These are phyloP conservation scores for Dothidotthia symphoricarpi DNA, from an alignment of 2,329 filamentous ascomycete genomes.

Conservation along the genomic window DNA sequence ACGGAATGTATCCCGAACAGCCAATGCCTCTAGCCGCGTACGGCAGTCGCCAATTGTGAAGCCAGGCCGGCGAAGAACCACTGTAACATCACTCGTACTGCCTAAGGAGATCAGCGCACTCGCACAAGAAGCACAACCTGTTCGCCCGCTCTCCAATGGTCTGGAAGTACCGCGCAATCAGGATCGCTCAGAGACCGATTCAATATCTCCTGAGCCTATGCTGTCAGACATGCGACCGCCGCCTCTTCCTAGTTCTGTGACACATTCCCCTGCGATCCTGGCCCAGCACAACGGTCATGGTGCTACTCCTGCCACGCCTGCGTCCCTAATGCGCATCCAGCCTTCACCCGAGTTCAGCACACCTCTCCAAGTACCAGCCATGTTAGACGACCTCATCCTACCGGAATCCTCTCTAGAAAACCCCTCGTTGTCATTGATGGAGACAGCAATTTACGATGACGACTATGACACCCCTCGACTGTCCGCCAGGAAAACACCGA, in stretches of 20 bases:
- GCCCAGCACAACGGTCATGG: slow-evolving; percentile 43
- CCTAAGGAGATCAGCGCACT: slow-evolving; percentile 47
- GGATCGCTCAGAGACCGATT: slow-evolving; percentile 48
- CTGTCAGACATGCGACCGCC: slow-evolving; percentile 57
- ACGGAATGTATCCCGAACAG: slow-evolving; percentile 51
- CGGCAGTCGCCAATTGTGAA: slow-evolving; percentile 73
- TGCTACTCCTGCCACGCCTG: slow-evolving; percentile 65
- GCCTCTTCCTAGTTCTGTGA: slow-evolving; percentile 63
- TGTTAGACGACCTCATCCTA: slow-evolving; percentile 64
- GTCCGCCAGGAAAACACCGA: slow-evolving; percentile 67
- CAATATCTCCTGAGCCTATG: slow-evolving; percentile 51
- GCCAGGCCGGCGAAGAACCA: slow-evolving; percentile 52
- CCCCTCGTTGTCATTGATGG: slow-evolving; percentile 51
- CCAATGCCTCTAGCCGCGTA: slow-evolving; percentile 50
- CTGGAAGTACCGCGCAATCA: slow-evolving; percentile 28
- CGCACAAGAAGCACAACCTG: slow-evolving; percentile 38
- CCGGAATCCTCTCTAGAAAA: slow-evolving; percentile 63
- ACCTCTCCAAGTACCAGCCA: slow-evolving; percentile 24
- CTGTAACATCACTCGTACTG: slow-evolving; percentile 45
- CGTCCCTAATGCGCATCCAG: slow-evolving; percentile 71
- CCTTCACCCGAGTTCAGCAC: slow-evolving; percentile 36
- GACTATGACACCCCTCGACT: slow-evolving; percentile 58
- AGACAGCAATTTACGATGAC: slow-evolving; percentile 51
- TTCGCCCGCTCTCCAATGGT: slow-evolving; percentile 22
- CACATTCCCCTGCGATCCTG: slow-evolving; percentile 65